Base-by-base conservation (phyloP, 768 basidiomycete genomes). In the Cystobasidium ongulense region DNA sequence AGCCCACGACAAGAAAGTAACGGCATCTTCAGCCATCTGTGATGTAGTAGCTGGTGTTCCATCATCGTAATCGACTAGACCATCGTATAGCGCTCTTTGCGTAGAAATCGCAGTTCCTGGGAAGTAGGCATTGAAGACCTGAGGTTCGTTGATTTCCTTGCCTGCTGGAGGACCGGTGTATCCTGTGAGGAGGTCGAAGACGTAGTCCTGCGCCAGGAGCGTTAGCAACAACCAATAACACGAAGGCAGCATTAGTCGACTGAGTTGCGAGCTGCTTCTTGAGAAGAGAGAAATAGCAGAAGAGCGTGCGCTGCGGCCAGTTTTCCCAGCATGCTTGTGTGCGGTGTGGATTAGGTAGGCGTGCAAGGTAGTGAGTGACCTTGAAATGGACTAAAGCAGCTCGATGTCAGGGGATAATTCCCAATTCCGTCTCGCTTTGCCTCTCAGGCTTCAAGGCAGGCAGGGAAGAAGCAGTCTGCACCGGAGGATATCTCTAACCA, bases 21-120 rank as follows among this genome's bases (percentile, higher is more conserved):
- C 72, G 67, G 99, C 93, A 80, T 99, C 96, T 86, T 98, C 98
- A 78, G 96, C 95, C 95, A 99, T 94, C 82, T 99, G 96, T 4
- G 92, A 90, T 5, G 92, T 89, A 61, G 96, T 99, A 15, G 95
- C 91, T 17, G 96, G 93, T 1, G 96, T 98, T 62, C 90, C 92
- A 80, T 99, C 96, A 0, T 91, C 90, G 81, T 90, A 99, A 82
- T 99, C 96, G 72, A 98, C 95, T 54, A 98, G 82, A 43, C 92
- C 94, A 79, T 98, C 96, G 80, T 90, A 98, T 77, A 98, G 84
- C 39, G 97, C 87, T 80, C 95, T 91, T 64, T 92, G 93, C 96
- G 98, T 99, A 80, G 91, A 90, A 75, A 98, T 97, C 77, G 93
- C 93, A 79, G 94, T 95, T 68, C 96, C n/a, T 23, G 75, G 75